A percentile compares a stretch with the other conserved stretches of the same genome.
phyloP scores from a whole-genome alignment of 441 rosid genomes.

The Euphorbia schlechtendalii region DNA sequence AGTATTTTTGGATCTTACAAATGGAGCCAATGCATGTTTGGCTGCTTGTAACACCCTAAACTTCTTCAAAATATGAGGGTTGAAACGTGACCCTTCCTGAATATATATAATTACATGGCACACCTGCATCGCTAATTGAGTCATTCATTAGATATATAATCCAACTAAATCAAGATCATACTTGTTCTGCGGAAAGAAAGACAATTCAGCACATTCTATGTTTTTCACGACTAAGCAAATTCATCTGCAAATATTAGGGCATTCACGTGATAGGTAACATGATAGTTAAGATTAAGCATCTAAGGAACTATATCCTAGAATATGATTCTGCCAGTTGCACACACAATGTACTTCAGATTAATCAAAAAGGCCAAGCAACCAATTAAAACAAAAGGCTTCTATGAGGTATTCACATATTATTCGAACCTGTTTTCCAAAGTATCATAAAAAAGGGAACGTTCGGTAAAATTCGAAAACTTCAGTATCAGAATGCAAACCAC shows the following conservation, averaged over 20 bases:
- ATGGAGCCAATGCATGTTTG: constrained; percentile 55
- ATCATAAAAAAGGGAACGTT: too few relatives aligned
- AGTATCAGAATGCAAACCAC: neutral
- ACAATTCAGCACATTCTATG: neutral
- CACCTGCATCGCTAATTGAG: constrained; percentile 60
- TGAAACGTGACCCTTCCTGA: constrained; percentile 60
- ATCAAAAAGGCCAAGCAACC: neutral
- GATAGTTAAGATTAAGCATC: neutral
- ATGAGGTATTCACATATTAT: neutral
- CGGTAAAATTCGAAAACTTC: too few relatives aligned
- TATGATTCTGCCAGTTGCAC: neutral
- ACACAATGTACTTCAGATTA: neutral
- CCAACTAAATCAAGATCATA: neutral
- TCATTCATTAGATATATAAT: constrained; percentile 23
- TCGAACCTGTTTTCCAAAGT: too few relatives aligned
- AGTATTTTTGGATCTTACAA: constrained; percentile 40
- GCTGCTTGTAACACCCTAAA: constrained; percentile 73
- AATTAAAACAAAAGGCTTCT: neutral
- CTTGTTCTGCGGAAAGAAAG: neutral
- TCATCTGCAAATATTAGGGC: neutral
- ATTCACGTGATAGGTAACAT: neutral
- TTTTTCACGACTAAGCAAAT: neutral
- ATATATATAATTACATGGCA: constrained; percentile 68
- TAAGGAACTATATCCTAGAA: neutral
- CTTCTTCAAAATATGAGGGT: constrained; percentile 54